Percentiles rank a stretch among this genome's conserved stretches.
Evolutionary conservation across 257 asterid genomes (phyloP).

Genomic region (Anisodus acutangulus): DNA sequence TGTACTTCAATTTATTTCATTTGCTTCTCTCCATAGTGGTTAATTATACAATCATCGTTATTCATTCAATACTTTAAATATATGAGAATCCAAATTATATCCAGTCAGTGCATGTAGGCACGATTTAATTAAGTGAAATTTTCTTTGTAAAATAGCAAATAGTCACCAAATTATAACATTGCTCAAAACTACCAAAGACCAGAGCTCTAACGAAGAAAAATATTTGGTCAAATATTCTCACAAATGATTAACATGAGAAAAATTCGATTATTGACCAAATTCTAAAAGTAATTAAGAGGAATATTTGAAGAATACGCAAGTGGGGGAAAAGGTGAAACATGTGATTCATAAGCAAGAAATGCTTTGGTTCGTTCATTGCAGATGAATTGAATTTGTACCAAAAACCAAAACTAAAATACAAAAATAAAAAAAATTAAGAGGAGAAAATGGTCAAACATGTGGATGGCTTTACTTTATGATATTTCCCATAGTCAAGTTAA

Average conservation of each 20-base stretch:
- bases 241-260: background rate
- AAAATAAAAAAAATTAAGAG: background rate
- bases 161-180: background rate
- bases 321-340: background rate
- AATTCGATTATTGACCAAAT: background rate
- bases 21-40: too few relatives aligned
- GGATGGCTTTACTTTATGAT: slow-evolving; percentile 21
- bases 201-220: background rate
- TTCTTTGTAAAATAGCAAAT: background rate
- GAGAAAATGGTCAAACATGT: slow-evolving; percentile 25
- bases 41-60: too few relatives aligned
- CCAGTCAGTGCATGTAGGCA: background rate
- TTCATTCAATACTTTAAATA: too few relatives aligned
- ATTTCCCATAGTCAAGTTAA: slow-evolving; percentile 6
- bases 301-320: background rate
- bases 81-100: background rate
- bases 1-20: background rate
- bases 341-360: background rate
- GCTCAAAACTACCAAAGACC: background rate
- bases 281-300: background rate
- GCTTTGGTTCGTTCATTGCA: background rate
- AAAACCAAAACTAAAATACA: background rate
- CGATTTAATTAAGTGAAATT: background rate
- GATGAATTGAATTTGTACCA: background rate
- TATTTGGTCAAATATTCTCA: slow-evolving; percentile 12